Conservation (phyloP, 805 yeast genomes). For the Metahyphopichia silvanorum region DNA sequence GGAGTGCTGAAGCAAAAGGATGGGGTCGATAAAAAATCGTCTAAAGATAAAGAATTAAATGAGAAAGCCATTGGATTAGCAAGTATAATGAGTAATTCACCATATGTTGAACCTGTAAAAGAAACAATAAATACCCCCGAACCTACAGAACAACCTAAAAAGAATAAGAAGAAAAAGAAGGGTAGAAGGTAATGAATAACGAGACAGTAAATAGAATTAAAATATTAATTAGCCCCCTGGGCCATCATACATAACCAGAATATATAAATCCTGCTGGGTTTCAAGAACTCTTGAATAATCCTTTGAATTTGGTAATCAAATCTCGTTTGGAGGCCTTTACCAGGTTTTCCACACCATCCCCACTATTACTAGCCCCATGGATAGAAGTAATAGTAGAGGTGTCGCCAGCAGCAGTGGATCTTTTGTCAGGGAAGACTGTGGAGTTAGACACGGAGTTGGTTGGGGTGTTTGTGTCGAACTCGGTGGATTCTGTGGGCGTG, state of each 20-base stretch:
- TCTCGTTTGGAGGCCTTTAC: slow-evolving; percentile 13
- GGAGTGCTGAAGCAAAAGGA: slow-evolving; percentile 41
- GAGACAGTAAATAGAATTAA: not conserved
- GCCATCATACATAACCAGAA: not conserved
- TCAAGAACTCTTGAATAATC: slow-evolving; percentile 21
- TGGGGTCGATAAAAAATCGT: slow-evolving; percentile 6
- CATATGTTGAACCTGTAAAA: slow-evolving; percentile 21
- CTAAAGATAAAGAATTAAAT: slow-evolving; percentile 7
- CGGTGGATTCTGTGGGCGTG: slow-evolving; percentile 23
- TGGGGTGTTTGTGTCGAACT: not conserved
- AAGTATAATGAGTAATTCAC: slow-evolving; percentile 38
- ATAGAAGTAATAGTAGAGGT: not conserved
- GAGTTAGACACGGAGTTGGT: not conserved
- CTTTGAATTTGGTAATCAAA: slow-evolving; percentile 27
- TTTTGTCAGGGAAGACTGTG: not conserved
- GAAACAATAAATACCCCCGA: slow-evolving; percentile 5
- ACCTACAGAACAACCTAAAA: slow-evolving; percentile 1
- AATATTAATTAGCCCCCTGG: not conserved
- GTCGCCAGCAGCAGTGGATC: not conserved
- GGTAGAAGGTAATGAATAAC: slow-evolving; percentile 4
- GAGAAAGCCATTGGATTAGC: slow-evolving; percentile 31
- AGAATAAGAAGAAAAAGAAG: slow-evolving; percentile 6
- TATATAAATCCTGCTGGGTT: slow-evolving; percentile 1
- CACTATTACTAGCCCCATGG: no score
- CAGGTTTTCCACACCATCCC: not conserved